A percentile compares a stretch with the other conserved stretches of the same genome.
Evolutionary conservation across 2,329 filamentous ascomycete genomes (phyloP).

Genomic region (Hypomyces perniciosus): DNA sequence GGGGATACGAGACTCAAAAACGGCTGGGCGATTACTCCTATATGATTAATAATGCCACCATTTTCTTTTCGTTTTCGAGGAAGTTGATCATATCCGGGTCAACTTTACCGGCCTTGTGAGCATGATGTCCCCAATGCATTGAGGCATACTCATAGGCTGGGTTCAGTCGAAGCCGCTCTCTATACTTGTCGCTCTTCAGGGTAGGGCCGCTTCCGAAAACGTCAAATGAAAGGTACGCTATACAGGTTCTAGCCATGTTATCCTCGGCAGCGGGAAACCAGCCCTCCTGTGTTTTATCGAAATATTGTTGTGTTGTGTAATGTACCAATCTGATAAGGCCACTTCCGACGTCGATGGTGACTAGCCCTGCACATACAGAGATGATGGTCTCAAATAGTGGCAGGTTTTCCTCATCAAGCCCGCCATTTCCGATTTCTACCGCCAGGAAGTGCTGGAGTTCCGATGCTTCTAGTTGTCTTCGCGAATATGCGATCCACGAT

Average conservation of each 20-base stretch:
- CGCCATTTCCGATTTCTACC: conserved; percentile 20
- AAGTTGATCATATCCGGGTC: not conserved
- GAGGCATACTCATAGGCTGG: not conserved
- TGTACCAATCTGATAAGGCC: conserved; percentile 37
- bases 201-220: conserved; percentile 16
- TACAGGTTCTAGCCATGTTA: conserved; percentile 25
- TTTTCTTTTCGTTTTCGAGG: not conserved
- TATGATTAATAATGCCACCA: not conserved
- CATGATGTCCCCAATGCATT: not conserved
- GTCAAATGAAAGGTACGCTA: conserved; percentile 32
- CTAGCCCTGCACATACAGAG: conserved; percentile 35
- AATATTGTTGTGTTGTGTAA: conserved; percentile 41
- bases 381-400: conserved; percentile 28
- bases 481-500: conserved; percentile 35
- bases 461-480: conserved; percentile 23
- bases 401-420: conserved; percentile 24
- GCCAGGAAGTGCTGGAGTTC: conserved; percentile 41
- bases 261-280: conserved; percentile 28
- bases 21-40: too few species aligned
- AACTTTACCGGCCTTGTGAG: not conserved
- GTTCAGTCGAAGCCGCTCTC: not conserved
- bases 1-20: too few species aligned
- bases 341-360: conserved; percentile 35
- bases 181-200: not conserved
- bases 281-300: conserved; percentile 23